Evolutionary conservation across 768 basidiomycete genomes (phyloP), one percentile per base, ranked within the genome.

Genomic region (Suillus tomentosus): DNA sequence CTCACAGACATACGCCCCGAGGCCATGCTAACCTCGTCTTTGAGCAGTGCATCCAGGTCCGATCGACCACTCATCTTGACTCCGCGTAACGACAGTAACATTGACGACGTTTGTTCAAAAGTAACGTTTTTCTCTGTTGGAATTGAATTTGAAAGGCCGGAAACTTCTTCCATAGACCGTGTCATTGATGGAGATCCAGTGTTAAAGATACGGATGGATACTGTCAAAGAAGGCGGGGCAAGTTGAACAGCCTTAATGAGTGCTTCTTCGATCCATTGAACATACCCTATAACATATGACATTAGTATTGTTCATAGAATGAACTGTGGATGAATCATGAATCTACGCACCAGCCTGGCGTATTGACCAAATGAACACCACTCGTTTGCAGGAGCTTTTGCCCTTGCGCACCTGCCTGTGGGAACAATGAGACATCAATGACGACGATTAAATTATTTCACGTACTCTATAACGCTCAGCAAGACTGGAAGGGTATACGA

Each of bases 291-390:
- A 43, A n/a, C 13, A 19, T 37, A 24, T 42, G 10, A 19, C 14
- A n/a, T 43, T 3, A 14, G n/a, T 8, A 9, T 5, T 0, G 58
- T 69, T 17, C 66, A 51, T 60, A 14, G 34, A 62, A 36, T 36
- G 43, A 14, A 17, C 53, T 6, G 31, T 5, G 43, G 27, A 14
- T 19, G 3, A 14, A 19, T 15, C 3, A 19, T 37, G 2, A 22
- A 0, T 42, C 31, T 65, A 67, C 70, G 69, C 67, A 85, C 85
- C 77, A 37, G 76, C 69, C 60, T 84, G 80, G 36, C 84, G 80
- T 22, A 85, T 74, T 1, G 77, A 73, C 85, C 85, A 86, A 11
- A 86, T 76, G 65, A 86, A 84, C 9, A 84, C 76, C 17, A 84
- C 75, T 48, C 83, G 76, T 14, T 75, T 74, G 55, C 74, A 74